These are phyloP conservation scores for Prunus armeniaca DNA, from an alignment of 306 rosid genomes.

Conservation along the genomic window DNA sequence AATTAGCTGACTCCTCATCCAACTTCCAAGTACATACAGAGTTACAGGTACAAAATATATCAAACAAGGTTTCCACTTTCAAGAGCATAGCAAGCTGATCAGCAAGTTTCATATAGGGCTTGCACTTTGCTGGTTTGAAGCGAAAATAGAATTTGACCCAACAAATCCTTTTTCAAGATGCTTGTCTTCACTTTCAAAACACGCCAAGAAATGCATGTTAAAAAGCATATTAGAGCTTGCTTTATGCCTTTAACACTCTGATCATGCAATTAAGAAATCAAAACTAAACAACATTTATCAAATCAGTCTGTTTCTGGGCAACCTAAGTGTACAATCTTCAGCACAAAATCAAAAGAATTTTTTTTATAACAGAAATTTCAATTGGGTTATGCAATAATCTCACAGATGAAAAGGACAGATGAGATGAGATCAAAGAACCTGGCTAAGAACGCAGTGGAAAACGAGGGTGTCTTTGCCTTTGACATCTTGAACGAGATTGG, in stretches of 20 bases:
- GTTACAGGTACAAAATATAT: not conserved
- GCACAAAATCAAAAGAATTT: not conserved
- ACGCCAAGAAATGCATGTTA: not conserved
- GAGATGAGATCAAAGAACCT: conserved; percentile 29
- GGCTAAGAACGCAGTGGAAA: conserved; percentile 86
- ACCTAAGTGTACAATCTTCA: not conserved
- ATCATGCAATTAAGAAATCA: not conserved
- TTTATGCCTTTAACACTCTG: not conserved
- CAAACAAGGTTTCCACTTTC: not conserved
- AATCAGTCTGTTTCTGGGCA: not conserved
- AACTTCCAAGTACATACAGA: not conserved
- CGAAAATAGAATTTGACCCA: not conserved
- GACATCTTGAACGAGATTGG: conserved; percentile 57
- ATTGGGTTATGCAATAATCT: not conserved
- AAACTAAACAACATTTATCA: not conserved
- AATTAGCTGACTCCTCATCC: not conserved
- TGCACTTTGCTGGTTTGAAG: not conserved
- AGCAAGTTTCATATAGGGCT: not conserved
- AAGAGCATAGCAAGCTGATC: not conserved
- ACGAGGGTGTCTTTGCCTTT: conserved; percentile 83
- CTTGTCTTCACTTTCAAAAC: not conserved
- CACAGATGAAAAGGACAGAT: not conserved
- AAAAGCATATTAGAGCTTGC: not conserved
- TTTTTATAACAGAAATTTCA: no score
- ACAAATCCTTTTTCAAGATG: not conserved